These are phyloP conservation scores for Cladobotryum protrusum DNA, from an alignment of 2,329 filamentous ascomycete species.

Conservation along the genomic window DNA sequence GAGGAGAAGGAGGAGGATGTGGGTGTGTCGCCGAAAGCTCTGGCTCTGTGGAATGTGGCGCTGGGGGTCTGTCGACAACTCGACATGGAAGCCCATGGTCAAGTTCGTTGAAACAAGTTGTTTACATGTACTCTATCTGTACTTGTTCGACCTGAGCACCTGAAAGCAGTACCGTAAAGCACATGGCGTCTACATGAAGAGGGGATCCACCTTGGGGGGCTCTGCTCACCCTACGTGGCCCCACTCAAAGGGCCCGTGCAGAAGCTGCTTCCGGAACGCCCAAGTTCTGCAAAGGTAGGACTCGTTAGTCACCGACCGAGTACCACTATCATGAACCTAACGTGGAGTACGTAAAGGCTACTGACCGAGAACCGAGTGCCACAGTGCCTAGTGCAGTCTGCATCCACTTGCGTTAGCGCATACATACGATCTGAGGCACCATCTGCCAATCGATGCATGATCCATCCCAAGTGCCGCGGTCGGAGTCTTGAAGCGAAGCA, in stretches of 20 bases:
- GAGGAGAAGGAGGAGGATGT: too few relatives aligned
- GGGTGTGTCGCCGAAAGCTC: too few relatives aligned
- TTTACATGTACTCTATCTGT: too few relatives aligned
- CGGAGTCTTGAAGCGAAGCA: background rate
- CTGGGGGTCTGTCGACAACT: too few relatives aligned
- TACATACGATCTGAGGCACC: conserved; percentile 8
- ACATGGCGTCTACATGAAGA: too few relatives aligned
- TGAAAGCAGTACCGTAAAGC: too few relatives aligned
- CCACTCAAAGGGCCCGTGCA: background rate
- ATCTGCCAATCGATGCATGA: conserved; percentile 1
- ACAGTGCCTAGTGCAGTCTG: background rate
- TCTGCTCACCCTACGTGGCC: too few relatives aligned
- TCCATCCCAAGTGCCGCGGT: conserved; percentile 1
- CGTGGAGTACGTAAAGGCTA: conserved; percentile 1
- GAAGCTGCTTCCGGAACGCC: background rate
- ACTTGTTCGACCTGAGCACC: too few relatives aligned
- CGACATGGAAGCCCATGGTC: too few relatives aligned
- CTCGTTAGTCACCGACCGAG: background rate
- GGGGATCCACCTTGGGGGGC: too few relatives aligned
- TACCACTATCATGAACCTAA: background rate
- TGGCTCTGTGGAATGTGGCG: too few relatives aligned
- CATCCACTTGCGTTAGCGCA: conserved; percentile 7
- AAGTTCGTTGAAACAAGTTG: too few relatives aligned
- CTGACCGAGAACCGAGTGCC: background rate
- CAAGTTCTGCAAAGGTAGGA: conserved; percentile 2